Evolutionary conservation across 148 eudicot genomes (phyloP).

Genomic region (Linanthus parryae): DNA sequence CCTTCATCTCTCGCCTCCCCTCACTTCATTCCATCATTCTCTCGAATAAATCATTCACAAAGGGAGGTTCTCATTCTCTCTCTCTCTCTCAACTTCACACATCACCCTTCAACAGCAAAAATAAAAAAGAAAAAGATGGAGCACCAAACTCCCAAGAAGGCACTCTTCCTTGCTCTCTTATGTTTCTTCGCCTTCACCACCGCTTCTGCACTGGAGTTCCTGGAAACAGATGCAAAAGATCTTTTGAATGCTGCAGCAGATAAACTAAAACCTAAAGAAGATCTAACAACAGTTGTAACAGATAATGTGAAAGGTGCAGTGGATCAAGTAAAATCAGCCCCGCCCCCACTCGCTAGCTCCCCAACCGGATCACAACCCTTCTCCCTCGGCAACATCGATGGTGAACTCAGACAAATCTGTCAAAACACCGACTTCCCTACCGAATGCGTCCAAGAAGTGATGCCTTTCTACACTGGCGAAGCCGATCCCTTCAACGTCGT

Average conservation of each 20-base stretch:
- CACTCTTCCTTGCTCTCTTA: not conserved
- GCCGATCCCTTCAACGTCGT: slow-evolving; percentile 13
- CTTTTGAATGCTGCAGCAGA: too few species aligned
- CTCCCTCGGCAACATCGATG: not conserved
- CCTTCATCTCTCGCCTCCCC: too few species aligned
- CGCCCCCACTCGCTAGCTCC: not conserved
- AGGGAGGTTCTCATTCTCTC: too few species aligned
- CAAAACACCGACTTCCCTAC: slow-evolving; percentile 22
- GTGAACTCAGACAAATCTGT: slow-evolving; percentile 17
- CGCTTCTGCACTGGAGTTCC: not conserved
- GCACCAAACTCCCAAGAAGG: not conserved
- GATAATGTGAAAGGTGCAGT: too few species aligned
- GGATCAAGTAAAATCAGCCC: slow-evolving; percentile 8
- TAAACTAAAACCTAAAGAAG: too few species aligned
- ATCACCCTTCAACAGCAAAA: not conserved
- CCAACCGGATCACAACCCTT: not conserved
- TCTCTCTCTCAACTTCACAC: not conserved
- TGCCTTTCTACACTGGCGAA: slow-evolving; percentile 8
- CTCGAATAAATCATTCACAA: too few species aligned
- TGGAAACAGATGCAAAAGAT: too few species aligned
- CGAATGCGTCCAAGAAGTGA: slow-evolving; percentile 19
- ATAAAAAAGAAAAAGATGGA: not conserved
- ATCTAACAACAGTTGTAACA: too few species aligned
- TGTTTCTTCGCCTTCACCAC: not conserved
- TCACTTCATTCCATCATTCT: too few species aligned